A percentile compares a stretch with the other conserved stretches of the same genome.
phyloP scores from a whole-genome alignment of 129 eudicot species.

The Rutidosis leptorrhynchoides region DNA sequence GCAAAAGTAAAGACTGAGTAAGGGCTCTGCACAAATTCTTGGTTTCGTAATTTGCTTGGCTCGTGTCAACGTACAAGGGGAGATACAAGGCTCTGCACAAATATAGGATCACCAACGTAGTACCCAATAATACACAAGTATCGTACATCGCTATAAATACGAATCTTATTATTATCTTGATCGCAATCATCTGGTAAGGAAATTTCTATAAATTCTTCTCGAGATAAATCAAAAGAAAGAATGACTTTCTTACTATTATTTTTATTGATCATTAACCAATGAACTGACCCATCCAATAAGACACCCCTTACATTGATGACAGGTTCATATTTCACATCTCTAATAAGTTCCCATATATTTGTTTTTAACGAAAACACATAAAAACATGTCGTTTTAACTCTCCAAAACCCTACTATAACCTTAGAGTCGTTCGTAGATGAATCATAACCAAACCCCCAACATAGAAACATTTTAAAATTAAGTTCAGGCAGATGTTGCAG shows the following conservation, averaged over 20 bases:
- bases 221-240: slow-evolving; percentile 8
- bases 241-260: neutral
- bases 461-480: neutral
- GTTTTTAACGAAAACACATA: slow-evolving; percentile 1
- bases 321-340: neutral
- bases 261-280: neutral
- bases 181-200: neutral
- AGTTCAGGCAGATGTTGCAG: neutral
- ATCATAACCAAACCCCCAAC: slow-evolving; percentile 20
- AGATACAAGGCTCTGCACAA: slow-evolving; percentile 14
- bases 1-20: neutral
- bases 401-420: neutral
- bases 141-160: neutral
- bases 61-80: neutral
- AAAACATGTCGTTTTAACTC: neutral
- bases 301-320: neutral
- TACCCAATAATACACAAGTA: neutral
- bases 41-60: too few relatives aligned
- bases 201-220: slow-evolving; percentile 3
- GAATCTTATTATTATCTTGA: neutral
- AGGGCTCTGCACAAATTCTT: too few relatives aligned
- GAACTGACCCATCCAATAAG: slow-evolving; percentile 5
- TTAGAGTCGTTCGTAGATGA: slow-evolving; percentile 4
- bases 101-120: neutral
- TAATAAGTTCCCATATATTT: neutral